Evolutionary conservation across 2,329 filamentous ascomycete genomes (phyloP).

Genomic region (Cordyceps farinosa): DNA sequence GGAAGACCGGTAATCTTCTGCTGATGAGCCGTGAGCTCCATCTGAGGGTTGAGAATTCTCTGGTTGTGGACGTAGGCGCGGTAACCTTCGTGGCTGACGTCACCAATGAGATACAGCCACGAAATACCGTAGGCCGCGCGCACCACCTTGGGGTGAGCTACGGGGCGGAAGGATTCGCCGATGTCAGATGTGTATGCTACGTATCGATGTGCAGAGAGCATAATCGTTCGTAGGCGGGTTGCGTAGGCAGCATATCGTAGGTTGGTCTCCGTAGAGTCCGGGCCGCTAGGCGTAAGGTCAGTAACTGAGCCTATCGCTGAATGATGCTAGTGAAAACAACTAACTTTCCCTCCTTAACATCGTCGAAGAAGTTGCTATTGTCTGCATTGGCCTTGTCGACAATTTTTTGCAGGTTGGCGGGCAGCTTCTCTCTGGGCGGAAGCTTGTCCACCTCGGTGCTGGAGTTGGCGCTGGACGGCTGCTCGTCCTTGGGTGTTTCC

Average conservation of each 20-base stretch:
- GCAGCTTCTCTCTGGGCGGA: conserved; percentile 49
- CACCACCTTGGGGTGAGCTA: conserved; percentile 82
- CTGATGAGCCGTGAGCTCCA: conserved; percentile 50
- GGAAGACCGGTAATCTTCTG: conserved; percentile 47
- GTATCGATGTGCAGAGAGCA: conserved; percentile 88
- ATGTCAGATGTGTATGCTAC: conserved; percentile 97
- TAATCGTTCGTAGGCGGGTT: conserved; percentile 76
- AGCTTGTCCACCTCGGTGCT: conserved; percentile 42
- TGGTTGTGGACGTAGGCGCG: conserved; percentile 91
- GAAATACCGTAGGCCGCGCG: conserved; percentile 82
- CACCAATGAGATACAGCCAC: conserved; percentile 88
- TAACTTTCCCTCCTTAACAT: conserved; percentile 75
- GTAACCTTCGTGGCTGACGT: conserved; percentile 91
- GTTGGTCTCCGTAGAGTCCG: conserved; percentile 78
- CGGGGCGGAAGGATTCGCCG: conserved; percentile 89
- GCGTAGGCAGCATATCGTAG: conserved; percentile 93
- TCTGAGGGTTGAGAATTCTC: conserved; percentile 63
- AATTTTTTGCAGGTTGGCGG: conserved; percentile 53
- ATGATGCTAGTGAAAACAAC: conserved; percentile 32
- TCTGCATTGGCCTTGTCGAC: conserved; percentile 58
- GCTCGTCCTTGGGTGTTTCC: conserved; percentile 28
- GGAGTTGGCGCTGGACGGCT: conserved; percentile 19
- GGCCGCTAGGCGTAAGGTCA: conserved; percentile 31
- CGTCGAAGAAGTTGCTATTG: conserved; percentile 67
- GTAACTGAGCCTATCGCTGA: conserved; percentile 20